Conservation (phyloP, 129 eudicot genomes). For the Escallonia herrerae region DNA sequence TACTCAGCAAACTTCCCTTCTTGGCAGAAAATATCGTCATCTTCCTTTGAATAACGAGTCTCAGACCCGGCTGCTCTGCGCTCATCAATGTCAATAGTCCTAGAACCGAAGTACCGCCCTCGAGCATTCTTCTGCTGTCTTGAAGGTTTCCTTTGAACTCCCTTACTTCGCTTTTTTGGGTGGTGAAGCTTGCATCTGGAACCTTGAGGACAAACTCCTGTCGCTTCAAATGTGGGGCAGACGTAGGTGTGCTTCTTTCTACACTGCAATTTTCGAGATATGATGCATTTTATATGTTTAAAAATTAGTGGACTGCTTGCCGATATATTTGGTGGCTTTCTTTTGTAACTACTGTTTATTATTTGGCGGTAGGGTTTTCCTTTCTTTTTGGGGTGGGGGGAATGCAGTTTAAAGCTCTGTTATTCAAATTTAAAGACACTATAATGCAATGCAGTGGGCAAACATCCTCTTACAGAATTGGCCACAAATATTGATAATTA, state of each 20-base stretch:
- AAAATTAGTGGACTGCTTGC: conserved; percentile 31
- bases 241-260: conserved; percentile 96
- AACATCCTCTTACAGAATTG: too few relatives aligned
- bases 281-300: conserved; percentile 50
- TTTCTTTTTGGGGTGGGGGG: too few relatives aligned
- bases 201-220: conserved; percentile 67
- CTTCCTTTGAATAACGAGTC: conserved; percentile 26
- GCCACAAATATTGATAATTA: too few relatives aligned
- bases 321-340: too few relatives aligned
- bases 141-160: conserved; percentile 36
- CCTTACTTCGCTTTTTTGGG: conserved; percentile 55
- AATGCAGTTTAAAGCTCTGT: too few relatives aligned
- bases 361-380: too few relatives aligned
- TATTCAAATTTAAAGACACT: too few relatives aligned
- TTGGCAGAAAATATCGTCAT: conserved; percentile 22
- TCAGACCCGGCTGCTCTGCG: conserved; percentile 10
- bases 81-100: conserved; percentile 16
- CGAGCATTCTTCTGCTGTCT: conserved; percentile 39
- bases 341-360: too few relatives aligned
- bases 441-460: too few relatives aligned
- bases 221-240: conserved; percentile 86
- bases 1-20: conserved; percentile 55
- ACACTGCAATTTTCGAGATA: conserved; percentile 80
- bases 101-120: conserved; percentile 76
- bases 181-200: conserved; percentile 93